Conservation (phyloP, 2,329 filamentous ascomycete genomes). For the Colletotrichum camelliae region DNA sequence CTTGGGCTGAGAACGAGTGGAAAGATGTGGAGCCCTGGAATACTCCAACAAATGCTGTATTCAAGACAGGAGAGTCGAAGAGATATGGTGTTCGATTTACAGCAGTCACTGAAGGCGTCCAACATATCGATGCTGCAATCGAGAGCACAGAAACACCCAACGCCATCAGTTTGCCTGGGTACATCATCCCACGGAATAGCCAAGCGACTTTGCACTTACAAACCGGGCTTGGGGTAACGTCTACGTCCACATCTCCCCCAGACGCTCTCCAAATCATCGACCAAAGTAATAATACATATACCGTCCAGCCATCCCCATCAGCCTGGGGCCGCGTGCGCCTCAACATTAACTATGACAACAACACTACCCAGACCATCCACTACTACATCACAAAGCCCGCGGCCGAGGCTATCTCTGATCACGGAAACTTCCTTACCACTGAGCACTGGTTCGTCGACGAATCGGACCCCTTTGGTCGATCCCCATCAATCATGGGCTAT, state of each 20-base stretch:
- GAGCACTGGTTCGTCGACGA: conserved; percentile 55
- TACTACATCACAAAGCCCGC: conserved; percentile 58
- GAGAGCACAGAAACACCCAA: conserved; percentile 48
- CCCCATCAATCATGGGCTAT: conserved; percentile 61
- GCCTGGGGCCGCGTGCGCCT: conserved; percentile 56
- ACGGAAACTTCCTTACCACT: conserved; percentile 59
- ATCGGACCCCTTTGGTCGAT: conserved; percentile 58
- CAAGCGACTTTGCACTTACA: conserved; percentile 50
- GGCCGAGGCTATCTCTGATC: conserved; percentile 45
- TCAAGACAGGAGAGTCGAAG: conserved; percentile 49
- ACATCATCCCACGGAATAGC: conserved; percentile 53
- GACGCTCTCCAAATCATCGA: conserved; percentile 38
- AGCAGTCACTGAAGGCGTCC: conserved; percentile 45
- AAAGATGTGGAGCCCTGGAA: conserved; percentile 56
- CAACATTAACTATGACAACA: conserved; percentile 51
- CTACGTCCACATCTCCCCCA: conserved; percentile 41
- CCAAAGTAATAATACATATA: conserved; percentile 32
- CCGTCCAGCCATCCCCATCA: conserved; percentile 43
- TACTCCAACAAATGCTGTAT: conserved; percentile 59
- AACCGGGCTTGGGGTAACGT: conserved; percentile 39
- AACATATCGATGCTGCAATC: conserved; percentile 52
- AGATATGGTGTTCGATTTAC: conserved; percentile 59
- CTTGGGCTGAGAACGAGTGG: conserved; percentile 64
- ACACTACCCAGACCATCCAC: conserved; percentile 56
- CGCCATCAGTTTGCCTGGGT: conserved; percentile 59